Base-by-base conservation (phyloP, 1,284 basidiomycete species). In the Malassezia sp. region DNA sequence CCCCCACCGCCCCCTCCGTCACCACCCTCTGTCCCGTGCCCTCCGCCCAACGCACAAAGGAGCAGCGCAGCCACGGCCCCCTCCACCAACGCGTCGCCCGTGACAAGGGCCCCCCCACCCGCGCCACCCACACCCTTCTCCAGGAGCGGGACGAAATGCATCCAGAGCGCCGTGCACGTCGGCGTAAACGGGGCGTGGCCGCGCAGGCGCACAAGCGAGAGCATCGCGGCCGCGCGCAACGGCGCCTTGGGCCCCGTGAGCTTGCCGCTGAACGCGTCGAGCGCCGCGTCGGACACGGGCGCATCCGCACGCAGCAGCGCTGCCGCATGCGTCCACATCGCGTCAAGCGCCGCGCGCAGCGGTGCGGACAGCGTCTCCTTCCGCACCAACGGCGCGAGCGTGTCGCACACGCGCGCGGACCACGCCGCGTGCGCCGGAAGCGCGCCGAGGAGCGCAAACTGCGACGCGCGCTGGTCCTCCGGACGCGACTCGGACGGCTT, bases 281-380 rank as follows among this genome's bases (percentile, higher is more conserved):
- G 30, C 17, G 47, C 55, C 7, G 49, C 30, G 0, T 55, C 50
- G 10, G 43, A 37, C 14, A 45, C 23, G 21, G 46, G 34, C 12
- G 12, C 23, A 23, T 52, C 26, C n/a, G 21, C 12, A 14, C 32
- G 20, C 11, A 61, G 47, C 20, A 34, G 24, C 12, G 18, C 31
- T 3, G 26, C 11, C 9, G 42, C 28, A 23, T 49, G 46, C n/a
- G n/a, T 31, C 40, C 34, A 49, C 9, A 67, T 40, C 41, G 60
- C 58, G 1, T 32, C 37, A 15, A 59, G 38, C 18, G 56, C 63
- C 15, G 49, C 53, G 18, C 53, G 52, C 55, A 65, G 52, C 22
- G 60, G 49, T 5, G 49, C 40, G 41, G 64, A 60, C 36, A 59
- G 60, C 3, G 51, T 38, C 40, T 70, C 67, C 32, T 66, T 68